Evolutionary conservation across 2,329 filamentous ascomycete genomes (phyloP).

Genomic region (Lecanoromycetidae sp.): DNA sequence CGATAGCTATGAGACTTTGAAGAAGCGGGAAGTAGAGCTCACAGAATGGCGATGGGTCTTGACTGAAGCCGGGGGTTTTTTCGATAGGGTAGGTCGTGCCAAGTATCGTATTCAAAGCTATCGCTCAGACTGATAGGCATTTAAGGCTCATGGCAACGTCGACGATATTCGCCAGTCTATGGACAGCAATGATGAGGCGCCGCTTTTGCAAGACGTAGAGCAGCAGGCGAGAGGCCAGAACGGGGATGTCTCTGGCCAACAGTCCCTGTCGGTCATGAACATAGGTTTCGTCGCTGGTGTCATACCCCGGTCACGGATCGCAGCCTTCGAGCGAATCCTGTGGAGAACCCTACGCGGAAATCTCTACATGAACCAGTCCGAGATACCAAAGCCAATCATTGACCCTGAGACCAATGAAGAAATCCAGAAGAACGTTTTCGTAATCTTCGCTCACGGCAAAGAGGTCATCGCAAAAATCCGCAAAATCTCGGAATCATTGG

Average conservation of each 20-base stretch:
- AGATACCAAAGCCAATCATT: conserved; percentile 86
- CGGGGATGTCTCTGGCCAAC: conserved; percentile 53
- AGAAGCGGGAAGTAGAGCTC: conserved; percentile 92
- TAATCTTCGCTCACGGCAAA: conserved; percentile 97
- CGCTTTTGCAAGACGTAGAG: conserved; percentile 84
- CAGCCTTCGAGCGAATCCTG: conserved; percentile 89
- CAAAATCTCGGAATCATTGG: conserved; percentile 96
- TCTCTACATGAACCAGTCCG: conserved; percentile 99
- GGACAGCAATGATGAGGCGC: conserved; percentile 69
- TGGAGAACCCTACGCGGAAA: conserved; percentile 97
- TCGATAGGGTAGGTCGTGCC: conserved; percentile 53
- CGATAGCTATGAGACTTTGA: conserved; percentile 96
- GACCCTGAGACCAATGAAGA: conserved; percentile 88
- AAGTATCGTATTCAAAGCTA: conserved; percentile 1
- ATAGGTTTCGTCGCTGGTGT: conserved; percentile 97
- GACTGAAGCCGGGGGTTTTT: conserved; percentile 91
- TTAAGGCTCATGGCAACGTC: conserved; percentile 74
- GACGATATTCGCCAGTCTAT: conserved; percentile 90
- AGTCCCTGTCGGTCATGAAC: conserved; percentile 93
- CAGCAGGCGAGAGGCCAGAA: conserved; percentile 58
- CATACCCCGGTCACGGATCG: conserved; percentile 83
- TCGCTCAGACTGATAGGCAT: conserved; percentile 16
- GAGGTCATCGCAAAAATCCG: conserved; percentile 97
- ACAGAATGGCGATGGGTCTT: conserved; percentile 98
- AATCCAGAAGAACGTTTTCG: conserved; percentile 94